phyloP scores from a whole-genome alignment of 768 basidiomycete genomes.

The Boletus sp. region DNA sequence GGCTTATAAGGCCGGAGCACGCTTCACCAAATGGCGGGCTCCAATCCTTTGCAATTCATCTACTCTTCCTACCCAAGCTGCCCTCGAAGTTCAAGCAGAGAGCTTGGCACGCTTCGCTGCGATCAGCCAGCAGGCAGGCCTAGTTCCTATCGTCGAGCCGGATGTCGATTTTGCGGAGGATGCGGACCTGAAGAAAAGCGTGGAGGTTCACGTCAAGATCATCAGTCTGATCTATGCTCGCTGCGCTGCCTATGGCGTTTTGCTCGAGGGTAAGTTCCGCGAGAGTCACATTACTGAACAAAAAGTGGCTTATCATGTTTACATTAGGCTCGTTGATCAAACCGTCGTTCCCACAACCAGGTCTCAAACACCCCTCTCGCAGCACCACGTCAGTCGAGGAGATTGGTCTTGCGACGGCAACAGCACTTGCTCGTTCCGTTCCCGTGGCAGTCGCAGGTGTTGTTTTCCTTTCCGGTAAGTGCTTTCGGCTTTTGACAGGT shows the following conservation, averaged over 20 bases:
- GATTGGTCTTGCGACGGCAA: slow-evolving; percentile 46
- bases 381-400: slow-evolving; percentile 36
- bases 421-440: slow-evolving; percentile 44
- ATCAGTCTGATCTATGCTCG: slow-evolving; percentile 46
- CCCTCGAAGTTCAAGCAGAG: slow-evolving; percentile 46
- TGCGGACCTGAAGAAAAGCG: slow-evolving; percentile 43
- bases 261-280: slow-evolving; percentile 43
- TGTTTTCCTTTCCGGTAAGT: slow-evolving; percentile 48
- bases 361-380: slow-evolving; percentile 41
- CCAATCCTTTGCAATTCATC: slow-evolving; percentile 45
- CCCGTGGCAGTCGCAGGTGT: slow-evolving; percentile 48
- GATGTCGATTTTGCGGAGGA: slow-evolving; percentile 52
- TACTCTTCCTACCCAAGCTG: slow-evolving; percentile 40
- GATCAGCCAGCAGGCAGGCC: slow-evolving; percentile 49
- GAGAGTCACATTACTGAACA: background rate
- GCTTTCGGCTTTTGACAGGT: background rate
- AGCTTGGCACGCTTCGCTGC: slow-evolving; percentile 48
- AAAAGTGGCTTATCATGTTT: background rate
- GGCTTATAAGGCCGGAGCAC: slow-evolving; percentile 43
- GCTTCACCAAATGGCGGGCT: slow-evolving; percentile 54
- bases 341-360: slow-evolving; percentile 51
- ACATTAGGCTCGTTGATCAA: slow-evolving; percentile 47
- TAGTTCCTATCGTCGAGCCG: slow-evolving; percentile 54
- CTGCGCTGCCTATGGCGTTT: slow-evolving; percentile 44
- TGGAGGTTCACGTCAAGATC: slow-evolving; percentile 45